Evolutionary conservation across 2,329 filamentous ascomycete species (phyloP).

Genomic region (Neonectria magnoliae): DNA sequence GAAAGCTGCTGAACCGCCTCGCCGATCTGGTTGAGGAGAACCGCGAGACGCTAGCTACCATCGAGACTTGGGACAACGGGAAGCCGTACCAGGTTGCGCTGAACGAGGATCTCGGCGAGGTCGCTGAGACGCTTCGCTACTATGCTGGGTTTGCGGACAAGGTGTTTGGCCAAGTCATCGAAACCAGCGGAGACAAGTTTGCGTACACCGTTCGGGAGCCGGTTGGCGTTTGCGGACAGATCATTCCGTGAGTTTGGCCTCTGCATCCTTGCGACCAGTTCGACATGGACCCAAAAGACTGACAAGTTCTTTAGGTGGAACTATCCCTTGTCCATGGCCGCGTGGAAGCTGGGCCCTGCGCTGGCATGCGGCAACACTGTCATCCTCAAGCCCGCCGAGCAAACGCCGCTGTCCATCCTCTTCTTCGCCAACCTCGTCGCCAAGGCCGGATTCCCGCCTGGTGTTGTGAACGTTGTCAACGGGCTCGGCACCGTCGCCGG

Average conservation of each 20-base stretch:
- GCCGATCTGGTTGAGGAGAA: slow-evolving; percentile 73
- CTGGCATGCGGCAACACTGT: slow-evolving; percentile 72
- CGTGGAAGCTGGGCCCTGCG: slow-evolving; percentile 81
- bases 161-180: slow-evolving; percentile 79
- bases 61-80: slow-evolving; percentile 87
- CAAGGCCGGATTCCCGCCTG: slow-evolving; percentile 79
- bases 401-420: slow-evolving; percentile 72
- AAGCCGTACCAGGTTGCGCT: slow-evolving; percentile 71
- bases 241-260: slow-evolving; percentile 64
- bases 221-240: slow-evolving; percentile 78
- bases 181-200: slow-evolving; percentile 73
- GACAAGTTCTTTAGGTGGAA: slow-evolving; percentile 60
- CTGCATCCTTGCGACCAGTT: too few relatives aligned
- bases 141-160: slow-evolving; percentile 85
- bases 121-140: slow-evolving; percentile 67
- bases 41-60: slow-evolving; percentile 56
- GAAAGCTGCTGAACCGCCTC: slow-evolving; percentile 75
- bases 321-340: slow-evolving; percentile 60
- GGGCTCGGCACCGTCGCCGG: slow-evolving; percentile 75
- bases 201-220: slow-evolving; percentile 81
- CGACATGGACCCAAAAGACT: neutral
- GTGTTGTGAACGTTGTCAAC: slow-evolving; percentile 80
- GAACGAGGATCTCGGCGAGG: slow-evolving; percentile 69
- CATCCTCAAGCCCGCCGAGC: slow-evolving; percentile 73
- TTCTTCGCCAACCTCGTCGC: slow-evolving; percentile 68